Evolutionary conservation across 1,284 basidiomycete genomes (phyloP).

Genomic region (Tausonia pullulans): DNA sequence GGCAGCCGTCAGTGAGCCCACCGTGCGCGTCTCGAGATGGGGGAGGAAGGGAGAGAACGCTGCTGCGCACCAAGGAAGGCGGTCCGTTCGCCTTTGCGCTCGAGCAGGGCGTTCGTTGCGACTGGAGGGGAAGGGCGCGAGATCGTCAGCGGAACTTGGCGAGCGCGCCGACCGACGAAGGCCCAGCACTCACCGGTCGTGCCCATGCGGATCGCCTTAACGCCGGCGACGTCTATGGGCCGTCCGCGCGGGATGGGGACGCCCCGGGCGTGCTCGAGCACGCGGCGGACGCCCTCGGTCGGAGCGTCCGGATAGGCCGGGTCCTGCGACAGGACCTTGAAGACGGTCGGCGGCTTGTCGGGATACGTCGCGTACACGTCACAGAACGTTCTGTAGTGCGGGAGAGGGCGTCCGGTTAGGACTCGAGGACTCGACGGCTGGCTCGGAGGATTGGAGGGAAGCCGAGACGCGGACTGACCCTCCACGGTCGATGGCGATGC

Average conservation of each 20-base stretch:
- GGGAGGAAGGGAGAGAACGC: background rate
- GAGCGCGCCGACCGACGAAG: background rate
- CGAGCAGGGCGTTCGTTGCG: constrained; percentile 89
- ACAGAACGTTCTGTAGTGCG: constrained; percentile 49
- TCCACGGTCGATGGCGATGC: constrained; percentile 30
- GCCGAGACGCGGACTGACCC: background rate
- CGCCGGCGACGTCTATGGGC: constrained; percentile 50
- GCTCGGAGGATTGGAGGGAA: too few species aligned
- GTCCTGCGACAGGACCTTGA: constrained; percentile 56
- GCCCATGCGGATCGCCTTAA: constrained; percentile 18
- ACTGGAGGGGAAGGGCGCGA: constrained; percentile 51
- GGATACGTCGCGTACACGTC: constrained; percentile 27
- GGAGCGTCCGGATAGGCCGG: constrained; percentile 80
- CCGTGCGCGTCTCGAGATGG: background rate
- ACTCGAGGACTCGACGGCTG: constrained; percentile 31
- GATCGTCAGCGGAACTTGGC: background rate
- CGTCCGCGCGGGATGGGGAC: constrained; percentile 52
- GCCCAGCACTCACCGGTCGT: constrained; percentile 6
- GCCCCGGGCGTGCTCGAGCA: constrained; percentile 67
- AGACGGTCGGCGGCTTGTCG: background rate
- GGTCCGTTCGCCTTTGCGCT: constrained; percentile 84
- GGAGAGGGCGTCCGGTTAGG: constrained; percentile 15
- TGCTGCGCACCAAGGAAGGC: constrained; percentile 81
- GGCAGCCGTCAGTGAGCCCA: constrained; percentile 18
- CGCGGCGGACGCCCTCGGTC: constrained; percentile 69